Percentiles rank a stretch among this genome's conserved stretches.
These are phyloP conservation scores for Sporobolomyces roseus DNA, from an alignment of 768 basidiomycete species.

Conservation along the genomic window DNA sequence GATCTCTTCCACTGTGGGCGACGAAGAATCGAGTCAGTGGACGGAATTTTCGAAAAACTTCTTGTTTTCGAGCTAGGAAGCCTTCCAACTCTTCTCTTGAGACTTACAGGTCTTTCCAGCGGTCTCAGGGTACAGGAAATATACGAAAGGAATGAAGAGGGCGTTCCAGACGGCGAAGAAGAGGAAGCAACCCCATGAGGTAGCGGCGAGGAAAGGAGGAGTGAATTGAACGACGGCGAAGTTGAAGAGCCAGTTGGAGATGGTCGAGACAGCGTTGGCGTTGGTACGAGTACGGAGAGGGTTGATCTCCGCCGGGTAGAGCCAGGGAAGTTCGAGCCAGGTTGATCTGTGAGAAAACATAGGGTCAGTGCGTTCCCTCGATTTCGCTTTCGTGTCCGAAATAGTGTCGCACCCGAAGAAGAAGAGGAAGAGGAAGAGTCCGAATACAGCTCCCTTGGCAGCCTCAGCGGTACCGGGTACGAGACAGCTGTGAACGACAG, in stretches of 20 bases:
- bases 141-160: constrained; percentile 21
- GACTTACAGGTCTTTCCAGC: constrained; percentile 23
- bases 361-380: too few species aligned
- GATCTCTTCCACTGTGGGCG: constrained; percentile 49
- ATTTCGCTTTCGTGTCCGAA: too few species aligned
- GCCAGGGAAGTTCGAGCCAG: constrained; percentile 69
- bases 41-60: neutral
- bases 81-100: too few species aligned
- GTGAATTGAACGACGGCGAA: constrained; percentile 46
- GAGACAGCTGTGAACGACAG: too few species aligned
- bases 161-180: constrained; percentile 35
- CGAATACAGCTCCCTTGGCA: constrained; percentile 51
- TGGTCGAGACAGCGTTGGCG: constrained; percentile 51
- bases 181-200: constrained; percentile 25
- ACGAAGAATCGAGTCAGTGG: neutral
- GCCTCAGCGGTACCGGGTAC: constrained; percentile 39
- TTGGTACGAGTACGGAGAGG: constrained; percentile 51
- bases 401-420: too few species aligned
- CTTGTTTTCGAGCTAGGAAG: too few species aligned
- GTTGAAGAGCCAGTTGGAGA: constrained; percentile 50
- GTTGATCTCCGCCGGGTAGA: constrained; percentile 59
- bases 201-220: constrained; percentile 18
- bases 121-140: constrained; percentile 33
- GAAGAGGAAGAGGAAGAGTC: constrained; percentile 65
- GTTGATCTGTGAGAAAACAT: too few species aligned